These are phyloP conservation scores for Bifiguratus adelaidae DNA, from an alignment of 192 early-diverging fungal species.

Conservation along the genomic window DNA sequence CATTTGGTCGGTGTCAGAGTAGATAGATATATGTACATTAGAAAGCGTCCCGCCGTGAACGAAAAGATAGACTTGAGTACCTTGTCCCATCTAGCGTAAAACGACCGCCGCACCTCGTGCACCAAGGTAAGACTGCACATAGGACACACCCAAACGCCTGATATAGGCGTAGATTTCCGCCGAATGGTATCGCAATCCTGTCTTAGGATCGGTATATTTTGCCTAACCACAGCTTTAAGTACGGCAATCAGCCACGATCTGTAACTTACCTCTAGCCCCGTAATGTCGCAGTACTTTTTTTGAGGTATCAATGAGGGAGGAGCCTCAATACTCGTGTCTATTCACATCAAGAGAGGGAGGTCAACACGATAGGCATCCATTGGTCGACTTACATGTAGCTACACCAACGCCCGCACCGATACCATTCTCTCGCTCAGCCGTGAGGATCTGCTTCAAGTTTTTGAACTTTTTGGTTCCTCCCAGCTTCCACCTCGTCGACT, in stretches of 20 bases:
- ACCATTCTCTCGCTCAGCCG: slow-evolving; percentile 57
- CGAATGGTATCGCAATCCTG: slow-evolving; percentile 69
- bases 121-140: slow-evolving; percentile 73
- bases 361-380: background rate
- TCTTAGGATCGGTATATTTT: slow-evolving; percentile 82
- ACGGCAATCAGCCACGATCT: background rate
- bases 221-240: slow-evolving; percentile 26
- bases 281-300: slow-evolving; percentile 90
- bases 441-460: slow-evolving; percentile 73
- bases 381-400: slow-evolving; percentile 43
- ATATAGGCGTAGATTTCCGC: slow-evolving; percentile 73
- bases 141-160: slow-evolving; percentile 54
- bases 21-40: no score
- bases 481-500: background rate
- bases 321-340: slow-evolving; percentile 77
- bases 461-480: slow-evolving; percentile 53
- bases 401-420: slow-evolving; percentile 43
- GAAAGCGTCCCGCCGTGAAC: no score
- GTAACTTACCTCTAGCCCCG: slow-evolving; percentile 61
- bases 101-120: slow-evolving; percentile 71
- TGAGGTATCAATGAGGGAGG: slow-evolving; percentile 71
- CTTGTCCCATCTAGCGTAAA: slow-evolving; percentile 45
- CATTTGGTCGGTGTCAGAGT: no score
- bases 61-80: no score
- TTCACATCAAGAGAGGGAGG: background rate